These are phyloP conservation scores for Cryphonectria nitschkei DNA, from an alignment of 2,329 filamentous ascomycete species.

Conservation along the genomic window DNA sequence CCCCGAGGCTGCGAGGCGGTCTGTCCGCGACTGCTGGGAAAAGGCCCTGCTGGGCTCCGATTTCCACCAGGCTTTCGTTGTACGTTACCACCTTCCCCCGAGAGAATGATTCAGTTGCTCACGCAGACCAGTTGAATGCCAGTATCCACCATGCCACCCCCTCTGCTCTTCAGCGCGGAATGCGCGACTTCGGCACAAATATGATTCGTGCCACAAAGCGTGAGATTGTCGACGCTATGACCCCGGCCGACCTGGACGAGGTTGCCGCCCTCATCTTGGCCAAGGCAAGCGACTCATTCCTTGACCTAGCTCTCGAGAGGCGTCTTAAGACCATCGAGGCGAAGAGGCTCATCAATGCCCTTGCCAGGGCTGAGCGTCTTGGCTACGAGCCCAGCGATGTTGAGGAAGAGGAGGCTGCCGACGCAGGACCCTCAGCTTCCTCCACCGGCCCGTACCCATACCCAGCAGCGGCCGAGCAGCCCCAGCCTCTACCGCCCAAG, in stretches of 20 bases:
- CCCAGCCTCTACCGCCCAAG: conserved; percentile 43
- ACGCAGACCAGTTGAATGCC: conserved; percentile 49
- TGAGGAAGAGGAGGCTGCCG: conserved; percentile 37
- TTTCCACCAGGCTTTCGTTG: conserved; percentile 57
- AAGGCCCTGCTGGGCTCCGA: conserved; percentile 54
- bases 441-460: not conserved
- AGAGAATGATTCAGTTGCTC: not conserved
- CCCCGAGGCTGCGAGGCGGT: conserved; percentile 51
- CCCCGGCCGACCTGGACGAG: conserved; percentile 48
- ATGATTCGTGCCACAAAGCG: conserved; percentile 46
- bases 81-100: conserved; percentile 42
- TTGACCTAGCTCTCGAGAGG: conserved; percentile 56
- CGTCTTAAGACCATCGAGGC: conserved; percentile 59
- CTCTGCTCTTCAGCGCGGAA: conserved; percentile 42
- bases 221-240: conserved; percentile 48
- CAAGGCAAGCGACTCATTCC: conserved; percentile 52
- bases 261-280: conserved; percentile 48
- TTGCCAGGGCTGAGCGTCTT: conserved; percentile 59
- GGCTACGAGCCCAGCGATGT: conserved; percentile 59
- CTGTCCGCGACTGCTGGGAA: conserved; percentile 55
- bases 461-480: not conserved
- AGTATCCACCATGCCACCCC: conserved; percentile 49
- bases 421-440: not conserved
- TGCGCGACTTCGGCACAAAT: conserved; percentile 51
- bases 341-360: conserved; percentile 58